Base-by-base conservation (phyloP, 352 stramenopile genomes). In the Pythium coloratum region DNA sequence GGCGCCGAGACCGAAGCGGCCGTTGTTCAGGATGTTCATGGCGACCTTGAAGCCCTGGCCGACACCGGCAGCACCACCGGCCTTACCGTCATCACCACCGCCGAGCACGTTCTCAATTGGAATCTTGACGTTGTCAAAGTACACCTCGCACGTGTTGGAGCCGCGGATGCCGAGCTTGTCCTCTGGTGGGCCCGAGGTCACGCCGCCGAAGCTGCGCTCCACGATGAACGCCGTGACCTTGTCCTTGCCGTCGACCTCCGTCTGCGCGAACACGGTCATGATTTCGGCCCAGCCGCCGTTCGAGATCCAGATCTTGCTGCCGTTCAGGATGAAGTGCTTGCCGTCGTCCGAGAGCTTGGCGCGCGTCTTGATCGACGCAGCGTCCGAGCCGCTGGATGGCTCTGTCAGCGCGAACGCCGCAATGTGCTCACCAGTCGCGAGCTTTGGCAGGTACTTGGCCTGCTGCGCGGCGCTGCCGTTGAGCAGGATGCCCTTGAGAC, bases 221-320 rank as follows among this genome's bases (percentile, higher is more conserved):
- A 99, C 95, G 72, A 99, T 97, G 72, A 99, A 99, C 40, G 93
- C 96, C 53, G 96, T 99, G 64, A 99, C 98, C 56, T 98, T 98
- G 79, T 98, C 98, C 83, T 99, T 97, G 62, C 96, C 96, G 60
- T 96, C 74, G n/a, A 95, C 88, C 64, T 98, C 87, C 1, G 82
- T 96, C 81, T 99, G 98, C 26, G 96, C 96, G 80, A 99, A 99
- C 12, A 99, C 94, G 18, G 98, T 94, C 86, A 99, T 98, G 57
- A 99, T 78, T 16, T 97, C 92, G n/a, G 96, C 96, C 80, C 98
- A 95, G 46, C 86, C 92, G 30, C 91, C 92, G 85, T 99, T 99
- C 57, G 91, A 98, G 74, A 99, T 99, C 96, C 96, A 99, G 62
- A 98, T 91, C 82, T 99, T 99, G 71, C 82, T 85, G 69, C 93